These are phyloP conservation scores for Cyclotella baltica DNA, from an alignment of 108 stramenopile genomes.

Conservation along the genomic window DNA sequence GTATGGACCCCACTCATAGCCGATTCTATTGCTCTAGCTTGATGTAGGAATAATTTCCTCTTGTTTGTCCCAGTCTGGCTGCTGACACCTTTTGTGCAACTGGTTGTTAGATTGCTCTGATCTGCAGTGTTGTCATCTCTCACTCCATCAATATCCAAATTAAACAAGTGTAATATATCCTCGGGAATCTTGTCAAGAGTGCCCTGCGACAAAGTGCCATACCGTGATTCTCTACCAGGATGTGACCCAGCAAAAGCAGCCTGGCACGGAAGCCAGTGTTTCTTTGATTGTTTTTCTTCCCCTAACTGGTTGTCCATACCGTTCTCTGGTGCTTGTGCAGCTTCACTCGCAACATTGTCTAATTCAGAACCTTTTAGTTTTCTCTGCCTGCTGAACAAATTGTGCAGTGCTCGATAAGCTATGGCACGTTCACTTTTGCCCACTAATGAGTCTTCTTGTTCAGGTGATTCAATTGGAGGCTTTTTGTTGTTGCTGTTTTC, in stretches of 20 bases:
- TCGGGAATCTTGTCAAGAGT: conserved; percentile 36
- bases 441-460: conserved; percentile 23
- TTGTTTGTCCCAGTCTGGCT: not conserved
- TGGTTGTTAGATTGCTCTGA: not conserved
- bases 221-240: conserved; percentile 58
- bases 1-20: conserved; percentile 68
- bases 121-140: not conserved
- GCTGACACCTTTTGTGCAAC: not conserved
- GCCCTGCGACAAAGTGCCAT: conserved; percentile 38
- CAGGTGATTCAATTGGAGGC: not conserved
- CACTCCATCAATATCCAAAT: conserved; percentile 19
- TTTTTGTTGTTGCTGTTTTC: not conserved
- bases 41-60: conserved; percentile 77
- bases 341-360: not conserved
- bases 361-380: too few relatives aligned
- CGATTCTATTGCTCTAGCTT: conserved; percentile 83
- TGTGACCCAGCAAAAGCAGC: conserved; percentile 74
- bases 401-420: conserved; percentile 34
- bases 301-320: not conserved
- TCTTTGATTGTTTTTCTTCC: conserved; percentile 7
- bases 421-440: conserved; percentile 18
- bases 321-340: not conserved
- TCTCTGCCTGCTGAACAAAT: conserved; percentile 22
- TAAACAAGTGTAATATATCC: conserved; percentile 26
- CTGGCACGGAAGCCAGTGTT: conserved; percentile 57